Percentiles rank a stretch among this genome's conserved stretches.
phyloP scores from a whole-genome alignment of 2,329 filamentous ascomycete species.

The Aspergillus transmontanensis region DNA sequence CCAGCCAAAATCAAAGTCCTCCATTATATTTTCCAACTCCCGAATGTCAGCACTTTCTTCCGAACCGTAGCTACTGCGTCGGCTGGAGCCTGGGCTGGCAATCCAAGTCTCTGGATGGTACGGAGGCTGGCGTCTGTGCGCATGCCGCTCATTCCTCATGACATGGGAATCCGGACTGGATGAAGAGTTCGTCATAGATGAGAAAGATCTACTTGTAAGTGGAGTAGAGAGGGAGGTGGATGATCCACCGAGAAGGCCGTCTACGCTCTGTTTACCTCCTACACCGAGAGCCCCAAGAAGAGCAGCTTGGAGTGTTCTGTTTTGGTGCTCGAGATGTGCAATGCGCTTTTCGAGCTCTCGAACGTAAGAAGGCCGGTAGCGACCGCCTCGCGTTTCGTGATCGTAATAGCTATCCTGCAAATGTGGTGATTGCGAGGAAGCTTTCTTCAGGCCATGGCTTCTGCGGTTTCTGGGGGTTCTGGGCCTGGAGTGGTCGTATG shows the following conservation, averaged over 20 bases:
- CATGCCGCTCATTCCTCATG: constrained; percentile 2
- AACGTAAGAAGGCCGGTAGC: constrained; percentile 17
- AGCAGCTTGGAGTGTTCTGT: constrained; percentile 46
- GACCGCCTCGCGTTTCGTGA: constrained; percentile 22
- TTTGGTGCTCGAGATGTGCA: constrained; percentile 44
- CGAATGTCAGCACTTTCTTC: constrained; percentile 27
- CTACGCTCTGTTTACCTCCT: constrained; percentile 34
- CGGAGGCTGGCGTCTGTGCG: constrained; percentile 7
- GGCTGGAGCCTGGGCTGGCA: constrained; percentile 32
- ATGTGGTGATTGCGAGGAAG: constrained; percentile 26
- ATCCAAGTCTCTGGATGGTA: constrained; percentile 34
- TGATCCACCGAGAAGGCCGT: constrained; percentile 27
- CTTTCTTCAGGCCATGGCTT: constrained; percentile 22
- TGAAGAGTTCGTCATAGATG: constrained; percentile 22
- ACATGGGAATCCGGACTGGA: constrained; percentile 14
- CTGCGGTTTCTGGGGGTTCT: constrained; percentile 28
- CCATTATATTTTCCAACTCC: constrained; percentile 36
- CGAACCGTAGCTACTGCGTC: constrained; percentile 28
- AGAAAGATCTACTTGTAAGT: constrained; percentile 19
- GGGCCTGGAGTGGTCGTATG: constrained; percentile 17
- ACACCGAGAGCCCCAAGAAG: constrained; percentile 44
- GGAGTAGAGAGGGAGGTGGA: constrained; percentile 23
- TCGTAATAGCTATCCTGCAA: constrained; percentile 26
- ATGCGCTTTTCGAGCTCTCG: constrained; percentile 41
- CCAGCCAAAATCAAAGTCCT: constrained; percentile 37